A percentile compares a stretch with the other conserved stretches of the same genome.
Evolutionary conservation across 345 rosid species (phyloP).

Genomic region (Acer campestre): DNA sequence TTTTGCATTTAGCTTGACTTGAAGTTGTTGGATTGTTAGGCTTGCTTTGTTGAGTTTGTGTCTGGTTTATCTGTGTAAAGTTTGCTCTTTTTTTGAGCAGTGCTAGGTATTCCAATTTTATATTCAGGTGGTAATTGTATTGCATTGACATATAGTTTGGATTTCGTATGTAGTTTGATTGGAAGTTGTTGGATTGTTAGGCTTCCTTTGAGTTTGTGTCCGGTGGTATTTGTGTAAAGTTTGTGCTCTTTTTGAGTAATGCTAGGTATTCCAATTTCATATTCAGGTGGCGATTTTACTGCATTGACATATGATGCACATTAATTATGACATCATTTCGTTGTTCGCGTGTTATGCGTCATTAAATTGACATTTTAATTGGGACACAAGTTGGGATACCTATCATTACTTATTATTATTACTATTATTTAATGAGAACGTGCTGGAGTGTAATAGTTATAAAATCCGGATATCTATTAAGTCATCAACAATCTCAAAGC

Average conservation of each 20-base stretch:
- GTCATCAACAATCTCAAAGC: background rate
- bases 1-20: background rate
- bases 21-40: background rate
- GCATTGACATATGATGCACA: background rate
- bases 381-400: no score
- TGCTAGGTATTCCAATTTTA: background rate
- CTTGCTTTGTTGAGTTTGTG: conserved; percentile 1
- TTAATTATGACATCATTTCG: background rate
- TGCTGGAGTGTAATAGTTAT: background rate
- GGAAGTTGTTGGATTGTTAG: background rate
- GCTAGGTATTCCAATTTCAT: background rate
- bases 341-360: background rate
- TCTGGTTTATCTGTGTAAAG: background rate
- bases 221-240: background rate
- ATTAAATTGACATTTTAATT: background rate
- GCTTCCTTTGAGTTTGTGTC: background rate
- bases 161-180: no score
- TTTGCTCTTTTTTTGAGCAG: background rate
- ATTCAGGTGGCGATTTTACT: background rate
- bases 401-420: no score
- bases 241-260: background rate
- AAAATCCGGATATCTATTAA: background rate
- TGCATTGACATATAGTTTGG: no score
- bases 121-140: background rate
- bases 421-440: no score